A percentile compares a stretch with the other conserved stretches of the same genome.
These are phyloP conservation scores for Primulina tabacum DNA, from an alignment of 257 asterid genomes.

Conservation along the genomic window DNA sequence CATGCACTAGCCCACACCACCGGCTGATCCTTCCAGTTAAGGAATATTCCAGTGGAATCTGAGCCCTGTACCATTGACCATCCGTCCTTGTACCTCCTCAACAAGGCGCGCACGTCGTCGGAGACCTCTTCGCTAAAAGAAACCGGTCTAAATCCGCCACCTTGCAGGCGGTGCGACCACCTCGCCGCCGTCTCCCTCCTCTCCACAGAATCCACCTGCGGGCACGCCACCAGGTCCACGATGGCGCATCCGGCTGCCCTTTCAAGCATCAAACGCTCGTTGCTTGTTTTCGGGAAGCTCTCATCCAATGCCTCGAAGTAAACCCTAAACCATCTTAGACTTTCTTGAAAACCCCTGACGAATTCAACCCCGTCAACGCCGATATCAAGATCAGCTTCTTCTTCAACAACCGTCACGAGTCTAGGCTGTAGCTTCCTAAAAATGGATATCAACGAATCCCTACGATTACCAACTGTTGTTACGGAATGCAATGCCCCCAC, in stretches of 20 bases:
- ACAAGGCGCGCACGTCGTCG: constrained; percentile 81
- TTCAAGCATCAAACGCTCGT: constrained; percentile 90
- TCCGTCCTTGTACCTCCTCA: constrained; percentile 91
- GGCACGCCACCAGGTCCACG: constrained; percentile 79
- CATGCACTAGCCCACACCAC: constrained; percentile 99
- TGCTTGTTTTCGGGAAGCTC: constrained; percentile 60
- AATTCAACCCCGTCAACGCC: constrained; percentile 65
- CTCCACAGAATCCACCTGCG: constrained; percentile 64
- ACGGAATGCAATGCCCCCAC: constrained; percentile 73
- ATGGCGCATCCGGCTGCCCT: constrained; percentile 82
- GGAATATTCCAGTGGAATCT: constrained; percentile 87
- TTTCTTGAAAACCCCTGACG: constrained; percentile 63
- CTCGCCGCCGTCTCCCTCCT: constrained; percentile 74
- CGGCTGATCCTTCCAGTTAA: constrained; percentile 90
- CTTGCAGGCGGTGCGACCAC: constrained; percentile 76
- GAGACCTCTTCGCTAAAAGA: constrained; percentile 78
- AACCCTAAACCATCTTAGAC: constrained; percentile 90
- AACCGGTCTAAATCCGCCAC: constrained; percentile 50
- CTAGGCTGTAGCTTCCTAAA: constrained; percentile 64
- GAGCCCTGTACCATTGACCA: constrained; percentile 79
- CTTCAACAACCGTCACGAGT: constrained; percentile 75
- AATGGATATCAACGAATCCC: constrained; percentile 54
- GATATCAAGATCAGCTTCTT: constrained; percentile 81
- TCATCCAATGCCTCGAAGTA: constrained; percentile 87
- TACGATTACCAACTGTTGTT: constrained; percentile 33